Base-by-base conservation (phyloP, 495 filamentous ascomycete species). In the Cladorrhinum samala region DNA sequence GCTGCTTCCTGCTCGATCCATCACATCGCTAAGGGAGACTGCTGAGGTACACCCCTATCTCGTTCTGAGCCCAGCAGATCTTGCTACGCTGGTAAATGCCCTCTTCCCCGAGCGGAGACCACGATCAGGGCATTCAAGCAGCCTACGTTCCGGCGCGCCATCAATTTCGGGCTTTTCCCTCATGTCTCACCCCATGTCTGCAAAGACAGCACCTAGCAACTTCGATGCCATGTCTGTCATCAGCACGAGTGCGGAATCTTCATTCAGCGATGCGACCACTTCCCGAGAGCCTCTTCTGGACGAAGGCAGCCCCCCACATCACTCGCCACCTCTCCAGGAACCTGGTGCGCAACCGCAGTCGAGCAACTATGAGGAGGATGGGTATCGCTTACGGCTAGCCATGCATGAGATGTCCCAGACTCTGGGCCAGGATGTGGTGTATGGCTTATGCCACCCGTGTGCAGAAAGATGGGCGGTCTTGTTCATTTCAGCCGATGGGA, bases 391-490 rank as follows among this genome's bases (percentile, higher is more conserved):
- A 38, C 77, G 80, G 19, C 66, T 77, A 36, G 82, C 82, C 11
- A 73, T 85, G 52, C 77, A 84, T 40, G 81, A 87, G 54, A 85
- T 88, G 85, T 69, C 63, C 23, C 78, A 83, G 38, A 71, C 73
- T 21, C 67, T 87, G 27, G 84, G 85, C 30, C 56, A 72, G 13
- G 84, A 87, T 27, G 79, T 67, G 19, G 69, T 77, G 13, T 73
- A 80, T 49, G 85, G 85, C 17, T 69, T 75, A 13, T 86, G 82
- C 37, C 85, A 88, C 67, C 85, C 85, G 13, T 87, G 84, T 57
- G 85, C 84, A 11, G 85, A 88, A 64, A 70, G 78, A 40, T 88
- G 85, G 85, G 77, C 83, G 1, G 80, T 93, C 19, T 75, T 94
- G 23, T 91, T 89, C 52, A 79, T 94, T 57, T 83, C 86, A 2